A percentile compares a stretch with the other conserved stretches of the same genome.
Evolutionary conservation across 2,329 filamentous ascomycete species (phyloP).

Genomic region (Pseudofabraea citricarpa): DNA sequence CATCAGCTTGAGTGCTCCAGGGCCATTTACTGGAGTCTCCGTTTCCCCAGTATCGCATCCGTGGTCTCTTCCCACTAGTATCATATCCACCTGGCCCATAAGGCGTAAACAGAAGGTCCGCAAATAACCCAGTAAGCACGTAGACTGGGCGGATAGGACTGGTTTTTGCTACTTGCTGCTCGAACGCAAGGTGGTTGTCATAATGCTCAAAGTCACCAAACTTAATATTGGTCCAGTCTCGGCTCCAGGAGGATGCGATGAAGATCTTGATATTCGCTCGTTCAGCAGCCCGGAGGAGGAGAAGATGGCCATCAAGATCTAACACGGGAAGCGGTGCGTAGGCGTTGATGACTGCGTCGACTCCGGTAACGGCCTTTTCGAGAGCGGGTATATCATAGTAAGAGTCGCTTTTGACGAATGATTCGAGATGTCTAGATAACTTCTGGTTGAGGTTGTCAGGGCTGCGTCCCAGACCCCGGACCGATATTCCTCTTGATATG

Average conservation of each 20-base stretch:
- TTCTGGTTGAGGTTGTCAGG: neutral
- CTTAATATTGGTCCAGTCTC: constrained; percentile 26
- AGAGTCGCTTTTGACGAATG: neutral
- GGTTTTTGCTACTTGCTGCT: too few relatives aligned
- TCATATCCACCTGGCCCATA: too few relatives aligned
- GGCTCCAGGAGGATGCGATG: constrained; percentile 27
- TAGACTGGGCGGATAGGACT: too few relatives aligned
- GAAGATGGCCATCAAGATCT: constrained; percentile 29
- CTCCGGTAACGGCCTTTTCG: constrained; percentile 27
- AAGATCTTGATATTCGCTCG: constrained; percentile 28
- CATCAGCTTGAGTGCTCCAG: too few relatives aligned
- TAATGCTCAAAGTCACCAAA: constrained; percentile 29
- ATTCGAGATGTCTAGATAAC: neutral
- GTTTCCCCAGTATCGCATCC: too few relatives aligned
- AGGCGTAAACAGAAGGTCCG: too few relatives aligned
- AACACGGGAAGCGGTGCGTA: constrained; percentile 23
- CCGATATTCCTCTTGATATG: neutral
- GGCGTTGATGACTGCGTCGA: constrained; percentile 31
- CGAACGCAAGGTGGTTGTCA: too few relatives aligned
- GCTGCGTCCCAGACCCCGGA: neutral
- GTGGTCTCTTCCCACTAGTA: too few relatives aligned
- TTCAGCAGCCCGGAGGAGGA: constrained; percentile 32
- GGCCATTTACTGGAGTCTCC: too few relatives aligned
- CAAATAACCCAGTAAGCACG: too few relatives aligned
- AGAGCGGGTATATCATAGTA: constrained; percentile 26